Evolutionary conservation across 345 rosid species (phyloP).

Genomic region (Zanthoxylum bungeanum): DNA sequence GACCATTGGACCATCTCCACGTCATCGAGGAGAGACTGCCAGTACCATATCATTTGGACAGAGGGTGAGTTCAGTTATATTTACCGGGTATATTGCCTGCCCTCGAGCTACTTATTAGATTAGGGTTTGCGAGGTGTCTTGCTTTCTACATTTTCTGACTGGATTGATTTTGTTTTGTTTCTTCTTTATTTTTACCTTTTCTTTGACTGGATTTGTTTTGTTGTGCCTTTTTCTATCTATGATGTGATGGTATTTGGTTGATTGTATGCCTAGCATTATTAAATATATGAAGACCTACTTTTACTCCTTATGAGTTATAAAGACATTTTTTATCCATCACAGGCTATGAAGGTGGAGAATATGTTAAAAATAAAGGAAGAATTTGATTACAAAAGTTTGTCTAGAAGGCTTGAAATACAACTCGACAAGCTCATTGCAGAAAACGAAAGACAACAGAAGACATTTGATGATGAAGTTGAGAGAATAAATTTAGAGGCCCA

Average conservation of each 20-base stretch:
- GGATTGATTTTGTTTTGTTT: not conserved
- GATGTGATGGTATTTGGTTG: not conserved
- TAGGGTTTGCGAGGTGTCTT: not conserved
- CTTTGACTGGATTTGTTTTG: not conserved
- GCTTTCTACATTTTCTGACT: not conserved
- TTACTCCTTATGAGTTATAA: not conserved
- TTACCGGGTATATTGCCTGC: slow-evolving; percentile 2
- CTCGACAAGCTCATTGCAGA: slow-evolving; percentile 89
- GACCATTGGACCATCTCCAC: slow-evolving; percentile 86
- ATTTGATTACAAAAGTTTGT: slow-evolving; percentile 96
- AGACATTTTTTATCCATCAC: slow-evolving; percentile 9
- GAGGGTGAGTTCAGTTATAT: slow-evolving; percentile 48
- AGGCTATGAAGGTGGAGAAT: slow-evolving; percentile 99
- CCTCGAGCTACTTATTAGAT: not conserved
- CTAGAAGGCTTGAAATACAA: slow-evolving; percentile 88
- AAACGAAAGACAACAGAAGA: slow-evolving; percentile 92
- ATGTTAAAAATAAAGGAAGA: slow-evolving; percentile 98
- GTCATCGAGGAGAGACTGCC: slow-evolving; percentile 87
- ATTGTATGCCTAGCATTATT: not conserved
- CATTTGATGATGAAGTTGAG: slow-evolving; percentile 82
- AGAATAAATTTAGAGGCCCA: slow-evolving; percentile 73
- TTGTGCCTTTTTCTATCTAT: not conserved
- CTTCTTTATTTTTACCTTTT: not conserved
- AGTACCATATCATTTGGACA: slow-evolving; percentile 91
- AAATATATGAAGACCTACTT: not conserved